These are phyloP conservation scores for Cichorium intybus DNA, from an alignment of 140 eudicot genomes.

Conservation along the genomic window DNA sequence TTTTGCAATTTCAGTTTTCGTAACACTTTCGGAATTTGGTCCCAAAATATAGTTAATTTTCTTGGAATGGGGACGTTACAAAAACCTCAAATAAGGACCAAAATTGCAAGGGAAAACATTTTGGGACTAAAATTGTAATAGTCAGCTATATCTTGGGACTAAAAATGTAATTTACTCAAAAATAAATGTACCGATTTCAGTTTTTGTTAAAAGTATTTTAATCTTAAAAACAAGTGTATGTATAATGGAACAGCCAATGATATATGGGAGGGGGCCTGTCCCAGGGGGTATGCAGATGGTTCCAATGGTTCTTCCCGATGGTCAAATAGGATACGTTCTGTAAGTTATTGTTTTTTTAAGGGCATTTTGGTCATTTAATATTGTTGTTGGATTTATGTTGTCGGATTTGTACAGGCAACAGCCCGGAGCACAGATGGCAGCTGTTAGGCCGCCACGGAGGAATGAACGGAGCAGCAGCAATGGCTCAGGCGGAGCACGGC, in stretches of 20 bases:
- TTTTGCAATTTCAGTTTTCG: too few species aligned
- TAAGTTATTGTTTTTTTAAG: constrained; percentile 45
- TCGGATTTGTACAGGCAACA: constrained; percentile 64
- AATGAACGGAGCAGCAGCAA: constrained; percentile 71
- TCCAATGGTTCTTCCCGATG: constrained; percentile 98
- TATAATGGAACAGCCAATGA: constrained; percentile 65
- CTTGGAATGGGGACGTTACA: too few species aligned
- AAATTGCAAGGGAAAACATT: too few species aligned
- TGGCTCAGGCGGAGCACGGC: constrained; percentile 61
- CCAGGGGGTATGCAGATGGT: constrained; percentile 99
- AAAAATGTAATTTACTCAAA: too few species aligned
- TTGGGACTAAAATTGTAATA: too few species aligned
- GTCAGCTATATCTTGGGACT: too few species aligned
- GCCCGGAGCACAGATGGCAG: constrained; percentile 87
- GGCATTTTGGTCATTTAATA: neutral
- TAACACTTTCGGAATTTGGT: too few species aligned
- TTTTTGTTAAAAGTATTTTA: neutral
- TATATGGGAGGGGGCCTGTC: constrained; percentile 98
- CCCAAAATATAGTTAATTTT: too few species aligned
- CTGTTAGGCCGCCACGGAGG: constrained; percentile 69
- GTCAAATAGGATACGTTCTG: constrained; percentile 97
- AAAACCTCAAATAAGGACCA: too few species aligned
- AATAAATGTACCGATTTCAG: neutral
- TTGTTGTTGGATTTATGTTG: neutral
- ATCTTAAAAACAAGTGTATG: neutral